phyloP scores from a whole-genome alignment of 2,329 filamentous ascomycete species.

The Diaporthe sp. region DNA sequence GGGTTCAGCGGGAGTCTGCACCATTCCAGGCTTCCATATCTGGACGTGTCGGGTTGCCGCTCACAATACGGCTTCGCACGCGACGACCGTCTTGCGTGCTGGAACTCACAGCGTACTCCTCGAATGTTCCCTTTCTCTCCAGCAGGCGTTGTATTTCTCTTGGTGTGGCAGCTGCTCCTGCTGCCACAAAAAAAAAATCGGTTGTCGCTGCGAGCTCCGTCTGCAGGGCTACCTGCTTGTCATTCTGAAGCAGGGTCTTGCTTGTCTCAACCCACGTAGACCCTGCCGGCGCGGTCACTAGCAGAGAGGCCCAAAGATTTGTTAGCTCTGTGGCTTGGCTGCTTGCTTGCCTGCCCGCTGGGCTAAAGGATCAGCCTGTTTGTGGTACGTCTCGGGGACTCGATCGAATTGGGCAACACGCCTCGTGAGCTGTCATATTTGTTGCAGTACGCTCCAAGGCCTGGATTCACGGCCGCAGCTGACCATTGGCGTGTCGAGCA shows the following conservation, averaged over 20 bases:
- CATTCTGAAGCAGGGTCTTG: conserved; percentile 26
- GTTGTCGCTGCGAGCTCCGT: conserved; percentile 6
- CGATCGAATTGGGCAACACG: conserved; percentile 28
- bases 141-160: background rate
- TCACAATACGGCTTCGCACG: background rate
- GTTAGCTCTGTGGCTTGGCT: conserved; percentile 18
- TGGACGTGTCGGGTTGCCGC: conserved; percentile 7
- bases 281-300: conserved; percentile 4
- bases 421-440: conserved; percentile 19
- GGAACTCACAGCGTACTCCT: background rate
- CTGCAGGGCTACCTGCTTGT: conserved; percentile 1
- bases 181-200: background rate
- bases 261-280: conserved; percentile 23
- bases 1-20: conserved; percentile 3
- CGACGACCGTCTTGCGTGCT: background rate
- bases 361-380: conserved; percentile 1
- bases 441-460: background rate
- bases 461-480: background rate
- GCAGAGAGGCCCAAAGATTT: background rate
- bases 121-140: background rate
- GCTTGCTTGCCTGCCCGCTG: conserved; percentile 23
- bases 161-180: background rate
- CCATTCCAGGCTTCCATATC: conserved; percentile 24
- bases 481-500: conserved; percentile 20
- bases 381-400: conserved; percentile 9